phyloP scores from a whole-genome alignment of 148 eudicot species.

The Persicaria tinctoria region DNA sequence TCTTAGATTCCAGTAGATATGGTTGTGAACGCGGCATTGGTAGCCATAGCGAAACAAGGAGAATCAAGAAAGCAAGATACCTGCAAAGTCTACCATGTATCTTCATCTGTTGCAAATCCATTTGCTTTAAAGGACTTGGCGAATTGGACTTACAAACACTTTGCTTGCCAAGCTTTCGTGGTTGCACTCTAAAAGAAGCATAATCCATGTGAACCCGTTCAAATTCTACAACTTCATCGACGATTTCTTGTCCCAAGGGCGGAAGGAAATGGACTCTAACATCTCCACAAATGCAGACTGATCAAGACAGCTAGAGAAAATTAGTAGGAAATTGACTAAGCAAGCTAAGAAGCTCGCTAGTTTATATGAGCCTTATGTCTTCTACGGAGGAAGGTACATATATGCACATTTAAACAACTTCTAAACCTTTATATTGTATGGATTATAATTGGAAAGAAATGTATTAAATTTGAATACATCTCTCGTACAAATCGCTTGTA shows the following conservation, averaged over 20 bases:
- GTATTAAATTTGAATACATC: background rate
- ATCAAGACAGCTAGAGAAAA: slow-evolving; percentile 44
- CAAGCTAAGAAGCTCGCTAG: slow-evolving; percentile 83
- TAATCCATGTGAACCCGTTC: slow-evolving; percentile 59
- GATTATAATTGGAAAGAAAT: no score
- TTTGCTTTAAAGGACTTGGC: slow-evolving; percentile 59
- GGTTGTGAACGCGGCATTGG: slow-evolving; percentile 91
- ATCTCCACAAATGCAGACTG: slow-evolving; percentile 15
- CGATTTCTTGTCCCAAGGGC: slow-evolving; percentile 69
- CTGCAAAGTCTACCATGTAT: slow-evolving; percentile 64
- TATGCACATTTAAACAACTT: background rate
- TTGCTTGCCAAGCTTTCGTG: slow-evolving; percentile 42
- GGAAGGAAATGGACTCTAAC: slow-evolving; percentile 38
- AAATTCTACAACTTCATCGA: slow-evolving; percentile 70
- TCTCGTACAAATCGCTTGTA: slow-evolving; percentile 16
- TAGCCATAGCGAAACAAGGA: slow-evolving; percentile 96
- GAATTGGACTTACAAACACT: slow-evolving; percentile 56
- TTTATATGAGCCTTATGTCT: slow-evolving; percentile 78
- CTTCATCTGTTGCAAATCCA: slow-evolving; percentile 90
- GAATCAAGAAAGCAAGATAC: slow-evolving; percentile 51
- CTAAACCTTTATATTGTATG: no score
- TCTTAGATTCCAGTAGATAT: slow-evolving; percentile 91
- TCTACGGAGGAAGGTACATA: slow-evolving; percentile 87
- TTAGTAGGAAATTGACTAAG: slow-evolving; percentile 71
- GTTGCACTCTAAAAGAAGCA: slow-evolving; percentile 60